Evolutionary conservation across 2,329 filamentous ascomycete genomes (phyloP).

Genomic region (Sporothrix luriei): DNA sequence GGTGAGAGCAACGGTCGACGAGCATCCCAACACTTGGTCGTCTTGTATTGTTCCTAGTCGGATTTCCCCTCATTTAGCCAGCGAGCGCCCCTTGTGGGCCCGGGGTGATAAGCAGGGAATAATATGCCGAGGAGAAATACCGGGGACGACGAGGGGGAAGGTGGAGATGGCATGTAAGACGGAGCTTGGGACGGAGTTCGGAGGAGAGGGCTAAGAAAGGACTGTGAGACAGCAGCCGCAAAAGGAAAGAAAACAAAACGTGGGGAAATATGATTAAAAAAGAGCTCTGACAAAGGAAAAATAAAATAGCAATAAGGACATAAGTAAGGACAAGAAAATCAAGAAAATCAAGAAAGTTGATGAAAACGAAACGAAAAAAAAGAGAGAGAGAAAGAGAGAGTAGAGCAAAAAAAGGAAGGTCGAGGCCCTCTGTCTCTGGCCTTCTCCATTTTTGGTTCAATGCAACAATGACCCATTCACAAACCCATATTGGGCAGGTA

Average conservation of each 20-base stretch:
- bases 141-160: neutral
- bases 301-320: too few species aligned
- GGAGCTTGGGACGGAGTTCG: neutral
- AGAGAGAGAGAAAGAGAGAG: neutral
- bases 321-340: too few species aligned
- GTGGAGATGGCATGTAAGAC: neutral
- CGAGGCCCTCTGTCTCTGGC: neutral
- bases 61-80: neutral
- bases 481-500: neutral
- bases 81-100: neutral
- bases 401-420: conserved; percentile 2
- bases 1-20: neutral
- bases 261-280: neutral
- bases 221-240: neutral
- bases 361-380: neutral
- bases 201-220: neutral
- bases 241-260: neutral
- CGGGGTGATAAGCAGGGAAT: neutral
- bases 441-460: neutral
- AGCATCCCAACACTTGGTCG: neutral
- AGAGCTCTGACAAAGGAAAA: too few species aligned
- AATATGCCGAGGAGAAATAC: neutral
- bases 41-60: neutral
- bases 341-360: neutral
- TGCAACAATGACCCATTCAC: neutral